phyloP scores from a whole-genome alignment of 2,329 filamentous ascomycete genomes.

The Aspergillus sp. region DNA sequence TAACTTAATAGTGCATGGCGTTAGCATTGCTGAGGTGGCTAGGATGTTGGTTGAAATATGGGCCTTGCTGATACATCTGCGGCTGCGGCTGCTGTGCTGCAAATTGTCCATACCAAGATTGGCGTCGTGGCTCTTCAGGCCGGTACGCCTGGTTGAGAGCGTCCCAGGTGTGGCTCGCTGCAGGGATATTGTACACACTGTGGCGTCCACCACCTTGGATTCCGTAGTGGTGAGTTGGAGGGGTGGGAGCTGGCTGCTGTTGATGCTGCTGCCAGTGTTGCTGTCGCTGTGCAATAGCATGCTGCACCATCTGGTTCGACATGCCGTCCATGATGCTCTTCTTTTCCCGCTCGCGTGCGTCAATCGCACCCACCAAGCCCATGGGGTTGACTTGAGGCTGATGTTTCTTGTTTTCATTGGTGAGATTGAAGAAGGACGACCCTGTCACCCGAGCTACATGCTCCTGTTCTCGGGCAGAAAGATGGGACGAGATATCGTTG shows the following conservation, averaged over 20 bases:
- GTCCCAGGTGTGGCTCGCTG: slow-evolving; percentile 37
- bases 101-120: slow-evolving; percentile 32
- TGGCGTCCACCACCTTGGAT: slow-evolving; percentile 13
- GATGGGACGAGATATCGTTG: slow-evolving; percentile 54
- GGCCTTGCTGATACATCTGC: slow-evolving; percentile 26
- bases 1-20: slow-evolving; percentile 19
- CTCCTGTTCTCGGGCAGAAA: slow-evolving; percentile 87
- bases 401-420: slow-evolving; percentile 51
- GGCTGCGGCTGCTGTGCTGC: slow-evolving; percentile 22
- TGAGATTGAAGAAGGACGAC: slow-evolving; percentile 69
- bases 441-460: slow-evolving; percentile 81
- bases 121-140: slow-evolving; percentile 31
- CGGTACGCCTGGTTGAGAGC: slow-evolving; percentile 30
- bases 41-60: slow-evolving; percentile 25
- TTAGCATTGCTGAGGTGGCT: slow-evolving; percentile 23
- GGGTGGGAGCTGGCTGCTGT: slow-evolving; percentile 33
- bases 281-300: slow-evolving; percentile 68
- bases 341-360: slow-evolving; percentile 74
- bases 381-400: slow-evolving; percentile 49
- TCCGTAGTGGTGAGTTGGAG: slow-evolving; percentile 12
- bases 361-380: slow-evolving; percentile 75
- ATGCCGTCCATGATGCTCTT: slow-evolving; percentile 66
- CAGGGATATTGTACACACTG: slow-evolving; percentile 33
- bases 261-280: slow-evolving; percentile 47
- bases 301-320: slow-evolving; percentile 68